A percentile compares a stretch with the other conserved stretches of the same genome.
phyloP scores from a whole-genome alignment of 192 early-diverging fungal species.

The Neocallimastix lanati region DNA sequence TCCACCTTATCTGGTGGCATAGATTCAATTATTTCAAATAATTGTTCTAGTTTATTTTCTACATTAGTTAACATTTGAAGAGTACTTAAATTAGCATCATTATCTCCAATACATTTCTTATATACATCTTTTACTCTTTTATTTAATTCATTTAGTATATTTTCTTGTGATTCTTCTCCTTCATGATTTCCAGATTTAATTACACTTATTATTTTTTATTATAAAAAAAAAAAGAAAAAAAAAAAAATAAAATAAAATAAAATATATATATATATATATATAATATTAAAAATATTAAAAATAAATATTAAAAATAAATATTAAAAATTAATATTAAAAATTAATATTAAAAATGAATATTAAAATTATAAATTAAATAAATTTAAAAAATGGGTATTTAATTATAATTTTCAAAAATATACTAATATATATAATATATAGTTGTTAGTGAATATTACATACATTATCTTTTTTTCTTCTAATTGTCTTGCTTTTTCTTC shows the following conservation, averaged over 20 bases:
- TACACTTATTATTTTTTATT: slow-evolving; percentile 7
- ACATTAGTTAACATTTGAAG: slow-evolving; percentile 35
- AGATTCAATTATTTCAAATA: slow-evolving; percentile 36
- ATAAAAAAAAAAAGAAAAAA: too few relatives aligned
- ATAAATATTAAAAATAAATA: too few relatives aligned
- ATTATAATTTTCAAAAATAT: too few relatives aligned
- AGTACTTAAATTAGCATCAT: slow-evolving; percentile 29
- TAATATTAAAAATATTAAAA: too few relatives aligned
- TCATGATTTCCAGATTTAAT: slow-evolving; percentile 16
- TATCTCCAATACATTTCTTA: slow-evolving; percentile 30
- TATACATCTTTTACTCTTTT: slow-evolving; percentile 39
- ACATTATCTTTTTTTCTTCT: slow-evolving; percentile 31
- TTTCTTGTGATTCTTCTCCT: slow-evolving; percentile 29
- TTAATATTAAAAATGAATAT: too few relatives aligned
- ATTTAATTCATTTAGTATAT: slow-evolving; percentile 29
- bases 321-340: too few relatives aligned
- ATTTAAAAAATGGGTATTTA: too few relatives aligned
- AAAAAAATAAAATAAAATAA: too few relatives aligned
- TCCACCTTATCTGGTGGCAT: slow-evolving; percentile 42
- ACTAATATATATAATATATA: too few relatives aligned
- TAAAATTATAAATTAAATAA: too few relatives aligned
- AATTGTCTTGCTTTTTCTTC: slow-evolving; percentile 32
- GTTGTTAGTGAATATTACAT: too few relatives aligned
- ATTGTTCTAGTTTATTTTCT: slow-evolving; percentile 35
- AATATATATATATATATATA: too few relatives aligned